A percentile compares a stretch with the other conserved stretches of the same genome.
Evolutionary conservation across 768 basidiomycete genomes (phyloP).

Genomic region (Chalciporus piperatus): DNA sequence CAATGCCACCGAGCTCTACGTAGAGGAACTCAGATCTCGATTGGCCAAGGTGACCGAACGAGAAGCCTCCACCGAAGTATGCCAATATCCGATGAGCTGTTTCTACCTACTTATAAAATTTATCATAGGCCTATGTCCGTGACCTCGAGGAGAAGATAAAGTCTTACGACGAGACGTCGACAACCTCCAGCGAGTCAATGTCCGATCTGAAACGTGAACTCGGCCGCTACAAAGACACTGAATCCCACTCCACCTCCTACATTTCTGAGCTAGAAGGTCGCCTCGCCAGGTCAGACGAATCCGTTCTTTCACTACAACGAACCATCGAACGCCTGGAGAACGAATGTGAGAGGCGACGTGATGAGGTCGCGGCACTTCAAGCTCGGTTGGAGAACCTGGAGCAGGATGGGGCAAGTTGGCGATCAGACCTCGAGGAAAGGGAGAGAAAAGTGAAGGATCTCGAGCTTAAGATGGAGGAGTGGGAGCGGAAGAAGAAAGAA

Average conservation of each 20-base stretch:
- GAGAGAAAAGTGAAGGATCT: conserved; percentile 74
- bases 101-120: conserved; percentile 1
- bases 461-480: conserved; percentile 75
- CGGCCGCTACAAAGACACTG: conserved; percentile 68
- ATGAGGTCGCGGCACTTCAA: conserved; percentile 70
- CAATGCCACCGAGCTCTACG: conserved; percentile 77
- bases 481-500: conserved; percentile 69
- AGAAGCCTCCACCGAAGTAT: conserved; percentile 88
- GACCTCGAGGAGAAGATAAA: conserved; percentile 94
- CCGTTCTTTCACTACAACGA: conserved; percentile 61
- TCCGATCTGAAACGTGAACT: conserved; percentile 85
- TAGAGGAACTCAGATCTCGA: conserved; percentile 79
- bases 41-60: conserved; percentile 82
- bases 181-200: conserved; percentile 75
- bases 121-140: conserved; percentile 77
- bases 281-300: conserved; percentile 75
- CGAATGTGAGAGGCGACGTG: conserved; percentile 71
- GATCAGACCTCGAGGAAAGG: conserved; percentile 78
- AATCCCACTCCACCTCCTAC: conserved; percentile 70
- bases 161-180: conserved; percentile 73
- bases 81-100: conserved; percentile 15
- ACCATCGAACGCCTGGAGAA: conserved; percentile 74
- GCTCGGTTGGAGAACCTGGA: conserved; percentile 65
- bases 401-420: conserved; percentile 78
- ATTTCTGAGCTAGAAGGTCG: conserved; percentile 85